Conservation (phyloP, 2,329 filamentous ascomycete species). For the Akanthomyces uredinophilus region DNA sequence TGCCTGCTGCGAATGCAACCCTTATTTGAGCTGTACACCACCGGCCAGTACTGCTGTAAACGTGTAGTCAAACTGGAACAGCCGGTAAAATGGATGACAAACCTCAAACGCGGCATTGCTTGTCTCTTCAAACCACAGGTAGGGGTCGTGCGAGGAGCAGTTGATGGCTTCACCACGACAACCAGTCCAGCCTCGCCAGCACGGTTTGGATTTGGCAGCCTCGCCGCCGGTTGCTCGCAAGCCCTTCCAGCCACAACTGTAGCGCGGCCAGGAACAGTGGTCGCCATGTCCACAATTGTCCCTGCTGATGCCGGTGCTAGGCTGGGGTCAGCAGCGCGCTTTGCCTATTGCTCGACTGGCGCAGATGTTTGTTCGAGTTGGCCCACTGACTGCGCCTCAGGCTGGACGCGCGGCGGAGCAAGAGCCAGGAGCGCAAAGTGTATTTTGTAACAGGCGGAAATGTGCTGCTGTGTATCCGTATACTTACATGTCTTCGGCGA, state of each 20-base stretch:
- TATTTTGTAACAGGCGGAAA: neutral
- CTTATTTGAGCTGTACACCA: neutral
- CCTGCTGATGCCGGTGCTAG: neutral
- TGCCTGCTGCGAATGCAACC: neutral
- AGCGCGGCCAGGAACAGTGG: neutral
- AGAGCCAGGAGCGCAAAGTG: neutral
- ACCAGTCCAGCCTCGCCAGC: slow-evolving; percentile 1
- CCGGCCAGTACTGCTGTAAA: neutral
- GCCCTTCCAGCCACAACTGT: slow-evolving; percentile 6
- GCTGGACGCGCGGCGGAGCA: slow-evolving; percentile 5
- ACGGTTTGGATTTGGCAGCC: neutral
- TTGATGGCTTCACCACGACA: neutral
- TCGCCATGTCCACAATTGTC: neutral
- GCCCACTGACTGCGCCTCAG: slow-evolving; percentile 7
- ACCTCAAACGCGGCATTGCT: neutral
- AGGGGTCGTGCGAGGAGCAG: neutral
- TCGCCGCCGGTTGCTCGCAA: neutral
- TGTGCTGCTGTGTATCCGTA: neutral
- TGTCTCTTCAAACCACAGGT: neutral
- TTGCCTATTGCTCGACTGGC: neutral
- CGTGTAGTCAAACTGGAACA: neutral
- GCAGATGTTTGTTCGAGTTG: neutral
- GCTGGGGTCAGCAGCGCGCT: neutral
- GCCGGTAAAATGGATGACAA: neutral
- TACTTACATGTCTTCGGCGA: no score